phyloP scores from a whole-genome alignment of 805 yeast genomes.

The Pichia pseudocactophila region DNA sequence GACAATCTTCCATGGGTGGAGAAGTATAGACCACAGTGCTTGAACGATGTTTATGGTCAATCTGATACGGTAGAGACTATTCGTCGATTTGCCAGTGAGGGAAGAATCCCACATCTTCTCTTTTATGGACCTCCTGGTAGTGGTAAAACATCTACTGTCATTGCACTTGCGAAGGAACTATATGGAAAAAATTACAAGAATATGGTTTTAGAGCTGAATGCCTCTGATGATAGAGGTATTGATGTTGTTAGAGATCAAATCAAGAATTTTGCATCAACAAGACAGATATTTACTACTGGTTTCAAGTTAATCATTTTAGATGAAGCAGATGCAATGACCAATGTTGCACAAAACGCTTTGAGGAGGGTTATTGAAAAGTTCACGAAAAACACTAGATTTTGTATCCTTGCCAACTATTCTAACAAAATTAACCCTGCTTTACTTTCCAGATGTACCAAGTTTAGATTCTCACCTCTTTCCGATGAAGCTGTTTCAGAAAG shows the following conservation, averaged over 20 bases:
- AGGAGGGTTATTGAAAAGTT: constrained; percentile 85
- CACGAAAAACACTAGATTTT: constrained; percentile 89
- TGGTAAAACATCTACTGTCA: constrained; percentile 81
- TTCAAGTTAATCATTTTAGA: constrained; percentile 88
- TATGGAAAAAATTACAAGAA: constrained; percentile 74
- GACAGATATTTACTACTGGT: constrained; percentile 81
- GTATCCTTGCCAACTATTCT: constrained; percentile 91
- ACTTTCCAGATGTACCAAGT: constrained; percentile 88
- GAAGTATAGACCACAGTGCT: constrained; percentile 78
- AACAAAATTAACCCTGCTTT: constrained; percentile 94
- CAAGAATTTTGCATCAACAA: constrained; percentile 91
- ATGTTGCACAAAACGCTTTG: constrained; percentile 76
- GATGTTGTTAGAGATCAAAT: constrained; percentile 97
- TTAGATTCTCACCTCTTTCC: constrained; percentile 79
- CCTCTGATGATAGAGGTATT: constrained; percentile 96
- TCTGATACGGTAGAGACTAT: constrained; percentile 78
- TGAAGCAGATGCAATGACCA: constrained; percentile 94
- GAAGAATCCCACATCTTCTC: constrained; percentile 80
- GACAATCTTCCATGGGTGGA: constrained; percentile 85
- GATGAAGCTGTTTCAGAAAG: constrained; percentile 60
- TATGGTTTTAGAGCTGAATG: constrained; percentile 92
- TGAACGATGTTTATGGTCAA: constrained; percentile 90
- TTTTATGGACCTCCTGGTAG: constrained; percentile 97
- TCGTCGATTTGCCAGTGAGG: constrained; percentile 72
- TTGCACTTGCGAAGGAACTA: constrained; percentile 80